Conservation (phyloP, 352 stramenopile species). For the Phytopythium oedochilum region DNA sequence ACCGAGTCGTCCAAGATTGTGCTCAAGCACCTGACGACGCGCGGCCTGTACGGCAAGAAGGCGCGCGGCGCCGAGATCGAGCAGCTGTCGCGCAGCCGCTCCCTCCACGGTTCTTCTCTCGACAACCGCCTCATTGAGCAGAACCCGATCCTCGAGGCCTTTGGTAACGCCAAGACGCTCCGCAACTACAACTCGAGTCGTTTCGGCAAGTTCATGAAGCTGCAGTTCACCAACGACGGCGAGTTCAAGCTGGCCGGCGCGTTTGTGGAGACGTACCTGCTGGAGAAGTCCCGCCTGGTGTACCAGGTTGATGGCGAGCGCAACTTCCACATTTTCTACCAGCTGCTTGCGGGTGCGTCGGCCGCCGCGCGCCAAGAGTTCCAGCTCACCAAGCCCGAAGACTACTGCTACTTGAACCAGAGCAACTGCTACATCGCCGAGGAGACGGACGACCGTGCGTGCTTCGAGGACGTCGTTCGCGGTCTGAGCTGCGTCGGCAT, state of each 20-base stretch:
- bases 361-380: constrained; percentile 47
- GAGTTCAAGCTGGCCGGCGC: constrained; percentile 83
- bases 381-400: constrained; percentile 66
- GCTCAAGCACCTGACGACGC: constrained; percentile 83
- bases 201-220: constrained; percentile 96
- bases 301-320: constrained; percentile 89
- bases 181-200: constrained; percentile 94
- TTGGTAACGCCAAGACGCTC: constrained; percentile 94
- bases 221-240: constrained; percentile 89
- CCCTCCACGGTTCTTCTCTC: constrained; percentile 57
- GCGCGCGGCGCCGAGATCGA: constrained; percentile 74
- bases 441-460: constrained; percentile 88
- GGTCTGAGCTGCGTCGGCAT: constrained; percentile 81
- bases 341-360: constrained; percentile 77
- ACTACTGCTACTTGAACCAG: constrained; percentile 94
- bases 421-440: constrained; percentile 91
- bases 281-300: constrained; percentile 86
- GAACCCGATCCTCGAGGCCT: constrained; percentile 94
- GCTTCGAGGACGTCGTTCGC: constrained; percentile 67
- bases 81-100: constrained; percentile 34
- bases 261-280: constrained; percentile 86
- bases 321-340: constrained; percentile 97
- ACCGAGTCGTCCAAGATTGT: constrained; percentile 91
- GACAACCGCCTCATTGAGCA: constrained; percentile 84
- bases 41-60: constrained; percentile 84